These are phyloP conservation scores for Yarrowia sp. DNA, from an alignment of 805 yeast genomes.

Conservation along the genomic window DNA sequence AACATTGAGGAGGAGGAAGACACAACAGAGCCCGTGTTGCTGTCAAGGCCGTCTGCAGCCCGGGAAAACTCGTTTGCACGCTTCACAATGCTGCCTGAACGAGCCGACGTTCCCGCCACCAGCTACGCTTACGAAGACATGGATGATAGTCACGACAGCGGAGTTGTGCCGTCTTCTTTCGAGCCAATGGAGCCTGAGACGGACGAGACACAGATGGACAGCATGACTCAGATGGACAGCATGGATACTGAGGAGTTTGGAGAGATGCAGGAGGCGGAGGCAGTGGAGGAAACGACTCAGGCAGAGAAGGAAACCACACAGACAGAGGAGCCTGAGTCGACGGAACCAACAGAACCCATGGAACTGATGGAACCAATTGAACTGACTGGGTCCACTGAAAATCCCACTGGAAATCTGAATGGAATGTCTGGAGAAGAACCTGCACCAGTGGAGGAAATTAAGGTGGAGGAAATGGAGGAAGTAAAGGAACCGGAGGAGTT, in stretches of 20 bases:
- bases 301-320: too few species aligned
- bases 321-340: too few species aligned
- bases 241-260: not conserved
- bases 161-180: not conserved
- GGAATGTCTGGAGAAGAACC: too few species aligned
- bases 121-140: not conserved
- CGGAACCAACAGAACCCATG: too few species aligned
- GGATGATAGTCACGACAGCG: not conserved
- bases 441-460: not conserved
- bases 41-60: not conserved
- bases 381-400: too few species aligned
- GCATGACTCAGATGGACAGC: not conserved
- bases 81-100: not conserved
- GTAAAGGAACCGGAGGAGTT: too few species aligned
- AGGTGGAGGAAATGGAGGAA: not conserved
- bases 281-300: not conserved
- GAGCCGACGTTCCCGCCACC: not conserved
- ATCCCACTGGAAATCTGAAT: too few species aligned
- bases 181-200: slow-evolving; percentile 7
- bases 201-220: not conserved
- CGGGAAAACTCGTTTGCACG: slow-evolving; percentile 9
- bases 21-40: not conserved
- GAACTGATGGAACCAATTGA: too few species aligned
- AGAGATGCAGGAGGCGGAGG: not conserved
- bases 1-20: not conserved